These are phyloP conservation scores for Lithohypha guttulata DNA, from an alignment of 2,329 filamentous ascomycete species.

Conservation along the genomic window DNA sequence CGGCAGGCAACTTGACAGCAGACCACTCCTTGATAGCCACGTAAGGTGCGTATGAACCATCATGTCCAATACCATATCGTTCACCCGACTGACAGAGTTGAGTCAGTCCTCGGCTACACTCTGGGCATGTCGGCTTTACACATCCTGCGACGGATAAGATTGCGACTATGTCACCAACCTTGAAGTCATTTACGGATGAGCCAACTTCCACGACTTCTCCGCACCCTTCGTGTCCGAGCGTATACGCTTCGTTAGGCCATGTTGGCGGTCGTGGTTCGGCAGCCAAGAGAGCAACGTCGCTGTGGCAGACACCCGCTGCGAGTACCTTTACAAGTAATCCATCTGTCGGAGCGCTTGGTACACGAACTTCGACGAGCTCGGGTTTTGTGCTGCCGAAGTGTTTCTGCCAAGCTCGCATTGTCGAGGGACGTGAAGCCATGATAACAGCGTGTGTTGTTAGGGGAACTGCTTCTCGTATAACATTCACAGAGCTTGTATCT, in stretches of 20 bases:
- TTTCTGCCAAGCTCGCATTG: conserved; percentile 17
- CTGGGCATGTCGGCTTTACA: conserved; percentile 1
- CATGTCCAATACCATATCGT: conserved; percentile 10
- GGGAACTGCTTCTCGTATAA: too few species aligned
- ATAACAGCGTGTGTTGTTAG: too few species aligned
- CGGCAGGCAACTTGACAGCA: conserved; percentile 10
- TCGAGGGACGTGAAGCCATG: conserved; percentile 7
- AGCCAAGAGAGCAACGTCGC: conserved; percentile 7
- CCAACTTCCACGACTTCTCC: conserved; percentile 15
- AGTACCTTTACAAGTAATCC: conserved; percentile 13
- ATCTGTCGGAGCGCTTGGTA: conserved; percentile 8
- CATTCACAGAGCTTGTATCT: too few species aligned
- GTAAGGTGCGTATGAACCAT: conserved; percentile 13
- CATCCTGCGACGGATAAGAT: conserved; percentile 11
- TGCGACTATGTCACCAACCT: conserved; percentile 11
- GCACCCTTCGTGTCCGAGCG: conserved; percentile 17
- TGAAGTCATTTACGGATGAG: conserved; percentile 8
- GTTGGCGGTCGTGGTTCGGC: neutral
- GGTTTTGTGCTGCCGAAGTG: conserved; percentile 10
- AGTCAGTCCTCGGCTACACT: conserved; percentile 9
- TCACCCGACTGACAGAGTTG: conserved; percentile 9
- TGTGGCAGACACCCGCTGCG: conserved; percentile 14
- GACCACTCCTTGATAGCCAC: conserved; percentile 9
- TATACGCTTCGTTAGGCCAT: neutral
- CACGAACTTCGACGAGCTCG: conserved; percentile 12